Percentiles rank a stretch among this genome's conserved stretches.
Evolutionary conservation across 2,329 filamentous ascomycete genomes (phyloP).

Genomic region (Pseudopithomyces chartarum): DNA sequence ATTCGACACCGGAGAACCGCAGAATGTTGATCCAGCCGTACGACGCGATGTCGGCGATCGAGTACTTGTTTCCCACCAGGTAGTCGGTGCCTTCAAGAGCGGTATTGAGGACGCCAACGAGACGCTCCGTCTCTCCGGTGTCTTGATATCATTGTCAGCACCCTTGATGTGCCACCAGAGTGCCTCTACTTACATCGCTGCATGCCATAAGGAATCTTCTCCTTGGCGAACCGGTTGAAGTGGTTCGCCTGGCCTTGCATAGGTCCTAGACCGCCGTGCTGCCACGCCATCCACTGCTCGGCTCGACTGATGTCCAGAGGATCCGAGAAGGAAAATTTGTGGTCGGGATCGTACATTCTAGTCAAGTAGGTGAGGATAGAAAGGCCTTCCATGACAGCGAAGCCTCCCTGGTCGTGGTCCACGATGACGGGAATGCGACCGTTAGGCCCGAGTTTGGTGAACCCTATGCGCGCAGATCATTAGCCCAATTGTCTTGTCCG

Average conservation of each 20-base stretch:
- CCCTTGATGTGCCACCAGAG: neutral
- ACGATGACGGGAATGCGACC: conserved; percentile 69
- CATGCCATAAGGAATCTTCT: conserved; percentile 51
- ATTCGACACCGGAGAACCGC: conserved; percentile 48
- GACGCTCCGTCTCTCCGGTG: conserved; percentile 53
- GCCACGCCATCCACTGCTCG: conserved; percentile 69
- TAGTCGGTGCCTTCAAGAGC: conserved; percentile 49
- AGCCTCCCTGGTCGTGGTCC: conserved; percentile 66
- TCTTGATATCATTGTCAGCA: conserved; percentile 15
- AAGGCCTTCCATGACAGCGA: conserved; percentile 56
- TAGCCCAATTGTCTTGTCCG: neutral
- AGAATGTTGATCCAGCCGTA: conserved; percentile 52
- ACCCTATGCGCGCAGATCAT: conserved; percentile 43
- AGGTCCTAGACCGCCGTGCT: conserved; percentile 50
- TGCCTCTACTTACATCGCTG: conserved; percentile 41
- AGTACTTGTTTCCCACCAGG: conserved; percentile 53
- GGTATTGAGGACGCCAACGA: conserved; percentile 52
- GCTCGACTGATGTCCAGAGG: conserved; percentile 52
- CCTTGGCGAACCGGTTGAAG: conserved; percentile 49
- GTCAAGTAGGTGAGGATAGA: conserved; percentile 53
- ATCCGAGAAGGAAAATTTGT: conserved; percentile 54
- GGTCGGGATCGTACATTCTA: conserved; percentile 53
- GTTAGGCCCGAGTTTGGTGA: conserved; percentile 66
- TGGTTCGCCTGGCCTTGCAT: conserved; percentile 52
- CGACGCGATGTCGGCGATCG: conserved; percentile 53